A percentile compares a stretch with the other conserved stretches of the same genome.
These are phyloP conservation scores for Mitragyna speciosa DNA, from an alignment of 257 asterid species.

Conservation along the genomic window DNA sequence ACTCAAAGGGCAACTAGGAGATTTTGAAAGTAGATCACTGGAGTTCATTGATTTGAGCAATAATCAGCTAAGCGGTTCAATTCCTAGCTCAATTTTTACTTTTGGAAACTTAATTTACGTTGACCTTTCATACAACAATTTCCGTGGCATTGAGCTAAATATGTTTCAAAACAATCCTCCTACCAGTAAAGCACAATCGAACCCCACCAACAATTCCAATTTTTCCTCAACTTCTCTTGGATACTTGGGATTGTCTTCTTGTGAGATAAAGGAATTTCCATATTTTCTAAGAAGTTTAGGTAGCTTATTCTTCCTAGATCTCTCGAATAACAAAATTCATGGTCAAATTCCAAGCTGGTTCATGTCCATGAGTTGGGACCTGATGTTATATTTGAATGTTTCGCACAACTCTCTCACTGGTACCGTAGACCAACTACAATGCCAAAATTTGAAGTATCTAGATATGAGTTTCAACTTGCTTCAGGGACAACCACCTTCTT, in stretches of 20 bases:
- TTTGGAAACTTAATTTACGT: background rate
- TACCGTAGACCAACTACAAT: background rate
- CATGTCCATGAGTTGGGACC: background rate
- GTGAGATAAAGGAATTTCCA: background rate
- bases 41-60: background rate
- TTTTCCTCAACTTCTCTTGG: background rate
- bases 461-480: conserved; percentile 1
- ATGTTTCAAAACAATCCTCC: background rate
- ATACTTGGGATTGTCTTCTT: background rate
- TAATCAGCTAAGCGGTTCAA: conserved; percentile 13
- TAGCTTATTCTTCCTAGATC: background rate
- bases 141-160: conserved; percentile 18
- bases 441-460: background rate
- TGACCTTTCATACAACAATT: conserved; percentile 20
- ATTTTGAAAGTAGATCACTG: conserved; percentile 3
- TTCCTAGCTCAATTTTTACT: conserved; percentile 19
- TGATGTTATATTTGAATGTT: background rate
- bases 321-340: background rate
- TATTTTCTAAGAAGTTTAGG: background rate
- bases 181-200: background rate
- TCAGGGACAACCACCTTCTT: conserved; percentile 9
- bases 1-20: conserved; percentile 8
- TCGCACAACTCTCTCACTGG: background rate
- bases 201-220: too few species aligned
- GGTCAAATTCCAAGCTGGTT: background rate